Conservation (phyloP, 225 moss, liverwort and hornwort species). For the Marchantia polymorpha region DNA sequence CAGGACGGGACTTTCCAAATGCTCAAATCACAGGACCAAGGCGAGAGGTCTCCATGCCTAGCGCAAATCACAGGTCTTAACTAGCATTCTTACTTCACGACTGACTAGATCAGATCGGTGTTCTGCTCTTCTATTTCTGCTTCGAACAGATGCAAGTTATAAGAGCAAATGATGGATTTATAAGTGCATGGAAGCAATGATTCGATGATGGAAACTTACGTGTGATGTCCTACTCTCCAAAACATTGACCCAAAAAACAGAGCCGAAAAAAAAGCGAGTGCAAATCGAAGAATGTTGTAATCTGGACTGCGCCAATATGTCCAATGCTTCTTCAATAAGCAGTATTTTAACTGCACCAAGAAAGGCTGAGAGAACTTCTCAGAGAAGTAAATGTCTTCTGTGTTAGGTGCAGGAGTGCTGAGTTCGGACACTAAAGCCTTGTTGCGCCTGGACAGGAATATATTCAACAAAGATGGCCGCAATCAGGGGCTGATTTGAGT, state of each 20-base stretch:
- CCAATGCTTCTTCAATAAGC: constrained; percentile 67
- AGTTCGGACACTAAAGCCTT: constrained; percentile 52
- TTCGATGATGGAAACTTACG: constrained; percentile 27
- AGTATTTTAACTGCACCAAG: constrained; percentile 42
- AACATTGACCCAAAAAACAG: constrained; percentile 63
- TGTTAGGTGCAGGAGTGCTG: constrained; percentile 28
- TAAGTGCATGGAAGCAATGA: not conserved
- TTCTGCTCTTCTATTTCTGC: not conserved
- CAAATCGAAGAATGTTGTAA: constrained; percentile 62
- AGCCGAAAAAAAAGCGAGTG: constrained; percentile 52
- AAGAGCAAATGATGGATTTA: not conserved
- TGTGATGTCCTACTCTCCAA: constrained; percentile 59
- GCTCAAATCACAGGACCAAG: not conserved
- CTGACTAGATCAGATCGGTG: no score
- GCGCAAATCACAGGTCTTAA: not conserved
- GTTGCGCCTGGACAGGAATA: constrained; percentile 45
- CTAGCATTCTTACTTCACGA: no score
- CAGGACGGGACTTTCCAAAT: not conserved
- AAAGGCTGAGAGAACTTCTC: constrained; percentile 57
- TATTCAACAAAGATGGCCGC: not conserved
- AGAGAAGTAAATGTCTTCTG: constrained; percentile 48
- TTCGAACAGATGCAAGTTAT: not conserved
- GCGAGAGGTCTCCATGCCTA: not conserved
- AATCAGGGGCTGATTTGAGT: no score
- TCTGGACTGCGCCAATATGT: constrained; percentile 78